Evolutionary conservation across 179 eudicot genomes (phyloP).

Genomic region (Camellia oleifera): DNA sequence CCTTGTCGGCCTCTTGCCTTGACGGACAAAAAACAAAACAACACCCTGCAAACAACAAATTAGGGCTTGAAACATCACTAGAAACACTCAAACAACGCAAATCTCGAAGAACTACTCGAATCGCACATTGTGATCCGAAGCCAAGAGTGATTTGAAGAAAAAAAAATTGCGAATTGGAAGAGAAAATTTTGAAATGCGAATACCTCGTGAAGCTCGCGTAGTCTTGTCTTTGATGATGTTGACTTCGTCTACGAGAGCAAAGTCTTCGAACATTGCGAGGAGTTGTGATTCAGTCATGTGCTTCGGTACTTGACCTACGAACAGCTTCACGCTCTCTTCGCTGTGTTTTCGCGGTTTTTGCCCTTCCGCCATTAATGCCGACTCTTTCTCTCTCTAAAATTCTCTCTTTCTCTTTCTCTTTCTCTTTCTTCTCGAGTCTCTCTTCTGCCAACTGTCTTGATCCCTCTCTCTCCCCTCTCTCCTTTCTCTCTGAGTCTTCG

Average conservation of each 20-base stretch:
- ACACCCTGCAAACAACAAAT: constrained; percentile 56
- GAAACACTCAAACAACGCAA: constrained; percentile 18
- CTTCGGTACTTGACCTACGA: constrained; percentile 97
- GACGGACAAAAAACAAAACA: constrained; percentile 88
- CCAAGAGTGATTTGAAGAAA: neutral
- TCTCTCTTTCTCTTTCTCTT: constrained; percentile 17
- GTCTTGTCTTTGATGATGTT: constrained; percentile 86
- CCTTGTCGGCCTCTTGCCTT: constrained; percentile 87
- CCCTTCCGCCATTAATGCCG: constrained; percentile 52
- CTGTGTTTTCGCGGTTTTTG: constrained; percentile 21
- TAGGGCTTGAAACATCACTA: constrained; percentile 23
- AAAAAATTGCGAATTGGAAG: no score
- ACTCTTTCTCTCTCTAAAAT: neutral
- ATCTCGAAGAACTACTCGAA: constrained; percentile 22
- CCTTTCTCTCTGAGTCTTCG: constrained; percentile 28
- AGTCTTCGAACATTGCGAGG: constrained; percentile 59
- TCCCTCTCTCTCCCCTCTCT: constrained; percentile 23
- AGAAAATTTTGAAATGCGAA: neutral
- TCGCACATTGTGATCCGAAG: constrained; percentile 27
- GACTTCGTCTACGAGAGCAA: constrained; percentile 83
- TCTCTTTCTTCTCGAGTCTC: constrained; percentile 17
- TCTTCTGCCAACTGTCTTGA: constrained; percentile 22
- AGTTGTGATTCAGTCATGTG: constrained; percentile 73
- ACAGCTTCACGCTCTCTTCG: constrained; percentile 85
- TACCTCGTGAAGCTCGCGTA: constrained; percentile 88